phyloP scores from a whole-genome alignment of 768 basidiomycete species.

The Daedaleopsis sinensis region DNA sequence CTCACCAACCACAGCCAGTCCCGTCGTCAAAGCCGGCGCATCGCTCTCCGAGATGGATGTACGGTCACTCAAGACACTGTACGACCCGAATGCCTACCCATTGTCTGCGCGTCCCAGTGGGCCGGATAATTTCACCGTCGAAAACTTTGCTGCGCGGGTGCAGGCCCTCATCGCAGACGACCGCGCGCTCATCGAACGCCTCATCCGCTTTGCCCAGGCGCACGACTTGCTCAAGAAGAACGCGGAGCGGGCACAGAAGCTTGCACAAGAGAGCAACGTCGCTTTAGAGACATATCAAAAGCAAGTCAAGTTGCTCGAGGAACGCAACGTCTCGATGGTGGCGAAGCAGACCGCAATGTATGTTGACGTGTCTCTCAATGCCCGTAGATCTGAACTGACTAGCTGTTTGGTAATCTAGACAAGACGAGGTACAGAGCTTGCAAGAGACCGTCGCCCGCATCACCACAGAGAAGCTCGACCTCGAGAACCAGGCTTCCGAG shows the following conservation, averaged over 20 bases:
- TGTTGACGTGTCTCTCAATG: slow-evolving; percentile 24
- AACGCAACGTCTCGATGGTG: slow-evolving; percentile 60
- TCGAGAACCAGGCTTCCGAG: slow-evolving; percentile 70
- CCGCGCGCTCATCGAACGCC: slow-evolving; percentile 77
- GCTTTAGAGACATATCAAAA: slow-evolving; percentile 91
- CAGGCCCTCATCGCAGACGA: slow-evolving; percentile 85
- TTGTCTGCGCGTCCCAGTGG: slow-evolving; percentile 16
- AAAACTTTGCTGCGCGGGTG: slow-evolving; percentile 77
- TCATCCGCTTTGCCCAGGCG: slow-evolving; percentile 84
- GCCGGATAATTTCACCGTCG: slow-evolving; percentile 57
- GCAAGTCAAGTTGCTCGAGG: slow-evolving; percentile 81
- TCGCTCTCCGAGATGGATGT: slow-evolving; percentile 87
- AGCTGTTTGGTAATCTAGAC: slow-evolving; percentile 41
- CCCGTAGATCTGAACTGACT: not conserved
- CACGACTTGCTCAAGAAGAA: slow-evolving; percentile 92
- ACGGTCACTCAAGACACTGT: slow-evolving; percentile 81
- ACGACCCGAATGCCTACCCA: slow-evolving; percentile 43
- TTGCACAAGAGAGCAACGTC: slow-evolving; percentile 78
- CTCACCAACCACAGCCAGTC: slow-evolving; percentile 24
- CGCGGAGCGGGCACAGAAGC: slow-evolving; percentile 88
- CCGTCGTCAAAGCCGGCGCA: slow-evolving; percentile 37
- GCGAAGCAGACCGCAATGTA: slow-evolving; percentile 61
- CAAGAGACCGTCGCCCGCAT: slow-evolving; percentile 64
- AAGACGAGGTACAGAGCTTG: slow-evolving; percentile 66
- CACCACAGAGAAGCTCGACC: slow-evolving; percentile 61